phyloP scores from a whole-genome alignment of 495 filamentous ascomycete genomes.

The Xylaria grammica region DNA sequence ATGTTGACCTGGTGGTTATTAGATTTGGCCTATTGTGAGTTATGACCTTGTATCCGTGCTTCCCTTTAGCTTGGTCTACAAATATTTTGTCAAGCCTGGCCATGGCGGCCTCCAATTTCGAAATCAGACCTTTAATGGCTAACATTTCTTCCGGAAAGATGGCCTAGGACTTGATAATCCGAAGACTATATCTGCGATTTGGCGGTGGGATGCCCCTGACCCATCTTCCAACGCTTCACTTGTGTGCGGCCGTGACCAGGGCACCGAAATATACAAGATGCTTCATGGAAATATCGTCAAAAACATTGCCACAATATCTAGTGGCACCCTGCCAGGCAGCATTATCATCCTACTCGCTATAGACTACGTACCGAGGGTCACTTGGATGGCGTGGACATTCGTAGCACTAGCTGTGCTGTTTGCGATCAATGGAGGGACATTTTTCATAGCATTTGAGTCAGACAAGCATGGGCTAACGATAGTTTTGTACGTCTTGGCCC shows the following conservation, averaged over 20 bases:
- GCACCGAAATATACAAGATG: constrained; percentile 38
- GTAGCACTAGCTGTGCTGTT: constrained; percentile 45
- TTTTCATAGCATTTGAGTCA: constrained; percentile 35
- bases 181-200: constrained; percentile 48
- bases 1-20: constrained; percentile 69
- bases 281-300: constrained; percentile 39
- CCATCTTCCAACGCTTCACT: constrained; percentile 27
- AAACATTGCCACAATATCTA: constrained; percentile 45
- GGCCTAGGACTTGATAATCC: constrained; percentile 73
- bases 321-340: constrained; percentile 45
- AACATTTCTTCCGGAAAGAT: not conserved
- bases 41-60: not conserved
- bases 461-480: constrained; percentile 55
- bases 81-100: not conserved
- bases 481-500: constrained; percentile 58
- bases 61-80: too few relatives aligned
- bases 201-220: constrained; percentile 22
- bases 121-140: not conserved
- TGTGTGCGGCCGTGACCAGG: not conserved
- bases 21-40: constrained; percentile 60
- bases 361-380: constrained; percentile 44
- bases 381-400: constrained; percentile 45
- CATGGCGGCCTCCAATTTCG: not conserved
- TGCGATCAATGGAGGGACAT: constrained; percentile 43
- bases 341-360: constrained; percentile 43